Evolutionary conservation across 805 yeast genomes (phyloP).

Genomic region (Candida tammaniensis): DNA sequence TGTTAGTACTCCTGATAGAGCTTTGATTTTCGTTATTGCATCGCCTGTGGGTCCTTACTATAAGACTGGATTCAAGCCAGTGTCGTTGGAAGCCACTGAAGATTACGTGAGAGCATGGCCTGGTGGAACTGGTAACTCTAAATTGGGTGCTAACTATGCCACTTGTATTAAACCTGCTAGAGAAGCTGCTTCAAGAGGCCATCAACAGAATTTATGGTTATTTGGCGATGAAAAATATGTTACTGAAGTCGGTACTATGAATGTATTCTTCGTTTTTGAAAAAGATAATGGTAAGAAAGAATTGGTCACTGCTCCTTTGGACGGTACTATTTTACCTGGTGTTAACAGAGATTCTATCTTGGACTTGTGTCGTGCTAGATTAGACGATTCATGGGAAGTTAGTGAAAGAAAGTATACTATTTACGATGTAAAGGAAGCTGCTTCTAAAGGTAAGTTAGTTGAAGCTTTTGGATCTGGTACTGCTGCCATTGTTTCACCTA

Average conservation of each 20-base stretch:
- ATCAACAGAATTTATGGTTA: slow-evolving; percentile 94
- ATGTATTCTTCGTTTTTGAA: slow-evolving; percentile 83
- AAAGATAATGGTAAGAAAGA: slow-evolving; percentile 84
- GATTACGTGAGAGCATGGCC: slow-evolving; percentile 99
- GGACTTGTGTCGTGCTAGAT: slow-evolving; percentile 69
- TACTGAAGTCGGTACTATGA: slow-evolving; percentile 98
- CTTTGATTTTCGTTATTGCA: slow-evolving; percentile 80
- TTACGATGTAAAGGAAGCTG: slow-evolving; percentile 72
- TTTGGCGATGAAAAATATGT: slow-evolving; percentile 83
- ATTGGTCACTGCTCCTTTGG: slow-evolving; percentile 92
- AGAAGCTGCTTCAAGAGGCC: slow-evolving; percentile 88
- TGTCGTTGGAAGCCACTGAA: slow-evolving; percentile 89
- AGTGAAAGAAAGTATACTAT: slow-evolving; percentile 84
- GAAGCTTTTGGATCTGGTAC: slow-evolving; percentile 98
- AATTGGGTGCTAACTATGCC: slow-evolving; percentile 97
- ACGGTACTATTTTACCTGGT: slow-evolving; percentile 96
- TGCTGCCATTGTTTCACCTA: slow-evolving; percentile 95
- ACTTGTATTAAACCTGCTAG: slow-evolving; percentile 90
- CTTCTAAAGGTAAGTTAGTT: slow-evolving; percentile 75
- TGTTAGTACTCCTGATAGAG: slow-evolving; percentile 77
- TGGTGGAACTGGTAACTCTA: slow-evolving; percentile 95
- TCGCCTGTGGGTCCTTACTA: slow-evolving; percentile 96
- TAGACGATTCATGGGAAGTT: slow-evolving; percentile 79
- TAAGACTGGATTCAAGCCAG: slow-evolving; percentile 93
- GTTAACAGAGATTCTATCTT: slow-evolving; percentile 91